Base-by-base conservation (phyloP, 192 early-diverging fungal genomes). In the Rhizophagus sp. region DNA sequence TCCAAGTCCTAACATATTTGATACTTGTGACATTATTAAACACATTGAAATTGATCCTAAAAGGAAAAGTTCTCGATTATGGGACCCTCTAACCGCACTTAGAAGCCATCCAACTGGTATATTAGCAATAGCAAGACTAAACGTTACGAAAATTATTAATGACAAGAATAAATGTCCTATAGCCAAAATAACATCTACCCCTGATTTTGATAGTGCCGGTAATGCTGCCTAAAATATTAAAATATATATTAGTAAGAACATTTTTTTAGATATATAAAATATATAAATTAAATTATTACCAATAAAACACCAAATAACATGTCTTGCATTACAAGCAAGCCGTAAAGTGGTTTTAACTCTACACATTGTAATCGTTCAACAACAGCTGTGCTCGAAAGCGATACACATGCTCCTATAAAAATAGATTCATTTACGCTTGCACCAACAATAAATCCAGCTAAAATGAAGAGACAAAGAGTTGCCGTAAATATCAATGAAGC, bases 261-360 rank as follows among this genome's bases (percentile, higher is more conserved):
- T 47, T 47, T 47, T 47, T 67, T 69, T 34, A 73, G 22, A 81
- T 19, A 52, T 30, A 33, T 62, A n/a, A 71, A 52, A 13, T 22
- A 44, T 44, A 44, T 44, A 44, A 66, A 72, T 57, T 72, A 61
- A 85, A 74, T 49, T 57, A 84, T 86, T 80, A 90, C 82, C 85
- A 91, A 64, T 78, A 91, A 85, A 39, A 90, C 84, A 25, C 89
- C 88, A 22, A 87, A 68, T 13, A 91, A 81, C 7, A 88, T 78
- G 66, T 90, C 89, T 61, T 90, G 89, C 81, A 91, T 87, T 19
- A 91, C 89, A n/a, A 87, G 63, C 19, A 88, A 65, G 0, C 89
- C 89, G 82, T 88, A 90, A n/a, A 84, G 33, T 24, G 83, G 81
- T 33, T 91, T 90, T 5, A 86, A 74, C n/a, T 91, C 87, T 49